Base-by-base conservation (phyloP, 306 rosid species). In the Leucaena leucocephala region DNA sequence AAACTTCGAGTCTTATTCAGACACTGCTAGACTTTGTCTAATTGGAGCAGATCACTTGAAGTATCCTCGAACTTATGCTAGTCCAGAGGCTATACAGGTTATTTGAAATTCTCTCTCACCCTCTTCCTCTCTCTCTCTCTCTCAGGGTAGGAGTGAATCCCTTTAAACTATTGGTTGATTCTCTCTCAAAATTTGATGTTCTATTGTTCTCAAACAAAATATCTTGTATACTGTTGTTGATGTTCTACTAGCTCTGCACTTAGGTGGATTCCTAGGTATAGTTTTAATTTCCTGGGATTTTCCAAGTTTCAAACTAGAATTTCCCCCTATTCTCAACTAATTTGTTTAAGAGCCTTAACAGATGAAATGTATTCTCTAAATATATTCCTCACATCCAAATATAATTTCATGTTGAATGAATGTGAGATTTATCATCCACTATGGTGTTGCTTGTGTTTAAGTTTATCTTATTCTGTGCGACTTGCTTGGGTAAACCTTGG, bases 61-160 rank as follows among this genome's bases (percentile, higher is more conserved):
- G 80, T 88, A 48, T 76, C 97, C 98, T 76, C 91, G 98, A 76
- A 94, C 98, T 58, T 94, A 85, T 77, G 95, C 93, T 78, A 89
- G 89, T 82, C 98, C 97, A 55, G 97, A 91, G 74, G 97, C 98
- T 84, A 92, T 94, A 79, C 98, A 94, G 98, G 98, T 94, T 94
- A 67, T 76, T 78, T 77, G 50, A 39, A 79, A 48, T 76, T 35
- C n/a, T 8, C 36, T 27, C 27, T 38, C 14, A 15, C 45, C 15
- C 68, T 35, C 43, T 63, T 27, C 27, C 27, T 38, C 27, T 36
- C 45, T 35, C 68, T 35, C 43, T 63, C 11, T 6, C 55, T 50
- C 57, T 5, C 8, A 15, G 70, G 11, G 6, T 15, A 11, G 45
- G 45, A 64, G 45, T 21, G 12, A 63, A 50, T 73, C 36, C 65